Conservation (phyloP, 2,329 filamentous ascomycete species). For the Botrytis fabae region DNA sequence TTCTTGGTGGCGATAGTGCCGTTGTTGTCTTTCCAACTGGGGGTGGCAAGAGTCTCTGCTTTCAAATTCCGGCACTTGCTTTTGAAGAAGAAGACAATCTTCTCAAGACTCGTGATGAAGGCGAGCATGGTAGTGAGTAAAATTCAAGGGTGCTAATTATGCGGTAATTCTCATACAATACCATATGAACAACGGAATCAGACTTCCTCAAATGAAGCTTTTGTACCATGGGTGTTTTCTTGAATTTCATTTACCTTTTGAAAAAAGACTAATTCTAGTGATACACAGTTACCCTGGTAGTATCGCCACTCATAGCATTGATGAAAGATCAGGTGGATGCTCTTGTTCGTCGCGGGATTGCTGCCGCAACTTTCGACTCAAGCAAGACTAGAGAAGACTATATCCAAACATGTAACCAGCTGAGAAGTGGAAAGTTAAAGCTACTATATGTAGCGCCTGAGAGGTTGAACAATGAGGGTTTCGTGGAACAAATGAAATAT, state of each 20-base stretch:
- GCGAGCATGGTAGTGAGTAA: constrained; percentile 42
- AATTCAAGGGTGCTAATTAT: neutral
- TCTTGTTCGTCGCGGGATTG: constrained; percentile 50
- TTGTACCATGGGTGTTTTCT: neutral
- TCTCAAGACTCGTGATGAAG: constrained; percentile 30
- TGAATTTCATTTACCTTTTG: neutral
- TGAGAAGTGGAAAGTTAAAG: constrained; percentile 50
- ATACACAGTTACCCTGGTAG: constrained; percentile 50
- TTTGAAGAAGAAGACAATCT: constrained; percentile 45
- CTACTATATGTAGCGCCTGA: constrained; percentile 61
- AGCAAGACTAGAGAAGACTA: constrained; percentile 49
- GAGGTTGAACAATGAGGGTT: constrained; percentile 60
- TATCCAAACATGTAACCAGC: constrained; percentile 46
- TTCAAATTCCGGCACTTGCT: constrained; percentile 47
- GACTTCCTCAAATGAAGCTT: neutral
- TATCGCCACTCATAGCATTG: constrained; percentile 56
- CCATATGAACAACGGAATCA: neutral
- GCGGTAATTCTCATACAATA: neutral
- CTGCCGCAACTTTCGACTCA: constrained; percentile 57
- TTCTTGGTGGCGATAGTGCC: constrained; percentile 47
- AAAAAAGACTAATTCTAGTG: neutral
- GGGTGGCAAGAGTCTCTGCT: constrained; percentile 47
- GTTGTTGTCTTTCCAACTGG: constrained; percentile 47
- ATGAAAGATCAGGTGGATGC: constrained; percentile 64
- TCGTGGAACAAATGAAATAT: constrained; percentile 55